These are phyloP conservation scores for Sordaria brevicollis DNA, from an alignment of 495 filamentous ascomycete genomes.

Conservation along the genomic window DNA sequence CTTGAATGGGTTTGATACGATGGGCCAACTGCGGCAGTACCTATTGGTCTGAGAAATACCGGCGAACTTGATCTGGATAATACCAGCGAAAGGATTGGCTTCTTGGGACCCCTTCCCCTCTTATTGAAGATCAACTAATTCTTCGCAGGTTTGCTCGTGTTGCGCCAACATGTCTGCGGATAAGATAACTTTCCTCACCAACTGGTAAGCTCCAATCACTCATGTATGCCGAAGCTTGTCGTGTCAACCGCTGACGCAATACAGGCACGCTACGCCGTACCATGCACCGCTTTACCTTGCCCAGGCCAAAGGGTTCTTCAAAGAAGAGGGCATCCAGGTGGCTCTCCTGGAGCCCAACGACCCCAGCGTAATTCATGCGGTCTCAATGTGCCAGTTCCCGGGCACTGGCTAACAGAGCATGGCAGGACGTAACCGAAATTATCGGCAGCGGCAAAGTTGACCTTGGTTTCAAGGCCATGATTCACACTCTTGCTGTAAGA, in stretches of 20 bases:
- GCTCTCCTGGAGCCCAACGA: slow-evolving; percentile 63
- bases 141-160: slow-evolving; percentile 18
- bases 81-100: slow-evolving; percentile 76
- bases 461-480: slow-evolving; percentile 70
- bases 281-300: slow-evolving; percentile 62
- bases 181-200: slow-evolving; percentile 66
- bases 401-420: not conserved
- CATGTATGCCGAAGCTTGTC: slow-evolving; percentile 1
- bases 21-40: not conserved
- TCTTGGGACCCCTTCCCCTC: slow-evolving; percentile 39
- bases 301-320: slow-evolving; percentile 59
- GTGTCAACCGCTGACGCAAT: slow-evolving; percentile 9
- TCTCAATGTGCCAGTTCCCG: not conserved
- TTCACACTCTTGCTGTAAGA: slow-evolving; percentile 55
- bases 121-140: slow-evolving; percentile 22
- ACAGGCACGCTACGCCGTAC: slow-evolving; percentile 63
- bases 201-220: slow-evolving; percentile 41
- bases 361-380: slow-evolving; percentile 35
- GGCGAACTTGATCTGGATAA: slow-evolving; percentile 74
- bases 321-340: slow-evolving; percentile 59
- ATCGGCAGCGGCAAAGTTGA: slow-evolving; percentile 61
- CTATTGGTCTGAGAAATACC: slow-evolving; percentile 31
- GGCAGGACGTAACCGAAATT: slow-evolving; percentile 56
- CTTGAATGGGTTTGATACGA: not conserved
- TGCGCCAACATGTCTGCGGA: slow-evolving; percentile 55